Percentiles rank a stretch among this genome's conserved stretches.
phyloP scores from a whole-genome alignment of 768 basidiomycete genomes.

The Leccinellum albellum region DNA sequence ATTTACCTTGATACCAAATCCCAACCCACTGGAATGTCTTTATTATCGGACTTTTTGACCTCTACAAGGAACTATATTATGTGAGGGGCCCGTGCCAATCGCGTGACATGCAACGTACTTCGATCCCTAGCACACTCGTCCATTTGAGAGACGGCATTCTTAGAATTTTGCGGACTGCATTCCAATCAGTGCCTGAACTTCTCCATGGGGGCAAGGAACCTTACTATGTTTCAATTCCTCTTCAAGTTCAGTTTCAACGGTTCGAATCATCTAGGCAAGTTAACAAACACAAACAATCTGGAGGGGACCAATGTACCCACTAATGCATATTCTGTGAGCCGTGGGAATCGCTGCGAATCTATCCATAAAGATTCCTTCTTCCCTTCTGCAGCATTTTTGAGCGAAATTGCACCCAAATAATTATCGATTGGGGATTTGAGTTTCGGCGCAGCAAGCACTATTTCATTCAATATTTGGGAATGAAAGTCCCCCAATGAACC shows the following conservation, averaged over 20 bases:
- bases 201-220: conserved; percentile 9
- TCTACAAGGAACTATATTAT: conserved; percentile 70
- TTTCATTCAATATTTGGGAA: conserved; percentile 64
- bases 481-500: conserved; percentile 52
- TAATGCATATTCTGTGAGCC: conserved; percentile 54
- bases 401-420: conserved; percentile 53
- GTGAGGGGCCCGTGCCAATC: neutral
- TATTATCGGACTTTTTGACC: conserved; percentile 56
- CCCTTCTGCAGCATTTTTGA: conserved; percentile 62
- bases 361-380: conserved; percentile 70
- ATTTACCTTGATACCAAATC: conserved; percentile 58
- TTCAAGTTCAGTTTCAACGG: conserved; percentile 65
- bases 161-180: conserved; percentile 64
- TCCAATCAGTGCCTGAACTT: conserved; percentile 1
- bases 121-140: conserved; percentile 61
- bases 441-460: conserved; percentile 64
- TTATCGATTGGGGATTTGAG: conserved; percentile 52
- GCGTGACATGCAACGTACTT: conserved; percentile 42
- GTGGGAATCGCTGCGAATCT: conserved; percentile 48
- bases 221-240: conserved; percentile 69
- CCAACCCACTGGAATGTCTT: conserved; percentile 53
- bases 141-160: conserved; percentile 73
- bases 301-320: conserved; percentile 39
- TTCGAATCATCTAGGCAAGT: conserved; percentile 53
- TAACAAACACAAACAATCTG: neutral